Evolutionary conservation across 345 rosid genomes (phyloP).

Genomic region (Heritiera littoralis): DNA sequence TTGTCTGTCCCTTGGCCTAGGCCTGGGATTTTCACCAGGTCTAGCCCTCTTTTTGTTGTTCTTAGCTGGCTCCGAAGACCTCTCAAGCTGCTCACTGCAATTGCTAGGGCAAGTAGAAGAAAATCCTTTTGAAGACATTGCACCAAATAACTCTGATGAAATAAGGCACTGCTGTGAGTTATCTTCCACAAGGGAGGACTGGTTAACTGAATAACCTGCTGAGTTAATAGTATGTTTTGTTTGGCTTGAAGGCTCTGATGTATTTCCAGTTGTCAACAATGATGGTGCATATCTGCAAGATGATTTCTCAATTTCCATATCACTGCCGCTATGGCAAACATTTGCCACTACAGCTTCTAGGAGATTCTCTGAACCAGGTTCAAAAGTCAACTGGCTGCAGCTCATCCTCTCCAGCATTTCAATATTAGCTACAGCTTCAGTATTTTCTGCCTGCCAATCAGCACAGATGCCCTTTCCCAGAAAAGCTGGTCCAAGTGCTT

Average conservation of each 20-base stretch:
- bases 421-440: constrained; percentile 41
- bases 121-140: constrained; percentile 63
- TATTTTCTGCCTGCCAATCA: constrained; percentile 48
- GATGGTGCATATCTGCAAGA: constrained; percentile 56
- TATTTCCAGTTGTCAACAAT: constrained; percentile 47
- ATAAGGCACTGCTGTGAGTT: constrained; percentile 43
- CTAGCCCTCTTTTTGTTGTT: constrained; percentile 73
- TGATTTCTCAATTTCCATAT: constrained; percentile 51
- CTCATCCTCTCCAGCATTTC: constrained; percentile 54
- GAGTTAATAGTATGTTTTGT: constrained; percentile 43
- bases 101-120: constrained; percentile 73
- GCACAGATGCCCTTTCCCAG: constrained; percentile 35
- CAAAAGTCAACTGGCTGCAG: constrained; percentile 59
- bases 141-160: constrained; percentile 59
- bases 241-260: constrained; percentile 50
- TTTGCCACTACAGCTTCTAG: constrained; percentile 88
- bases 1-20: constrained; percentile 98
- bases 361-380: constrained; percentile 69
- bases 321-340: constrained; percentile 52
- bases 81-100: constrained; percentile 65
- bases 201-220: constrained; percentile 49
- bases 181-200: constrained; percentile 41
- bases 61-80: constrained; percentile 59
- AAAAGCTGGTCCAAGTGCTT: constrained; percentile 82
- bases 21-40: constrained; percentile 85